Conservation (phyloP, 1,139 yeast species). For the Yamadazyma friedrichii region DNA sequence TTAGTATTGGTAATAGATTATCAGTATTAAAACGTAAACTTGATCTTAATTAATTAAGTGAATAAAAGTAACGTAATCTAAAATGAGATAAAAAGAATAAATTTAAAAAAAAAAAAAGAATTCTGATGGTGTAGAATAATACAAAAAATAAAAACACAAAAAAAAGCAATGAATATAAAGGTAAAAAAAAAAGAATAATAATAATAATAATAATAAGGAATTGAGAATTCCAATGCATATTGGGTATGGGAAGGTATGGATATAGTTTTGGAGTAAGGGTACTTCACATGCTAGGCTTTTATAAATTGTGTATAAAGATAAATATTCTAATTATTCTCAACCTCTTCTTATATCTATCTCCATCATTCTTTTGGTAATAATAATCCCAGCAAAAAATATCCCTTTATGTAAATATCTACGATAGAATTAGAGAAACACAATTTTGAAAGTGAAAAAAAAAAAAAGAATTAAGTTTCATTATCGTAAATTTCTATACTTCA, state of each 20-base stretch:
- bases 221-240: slow-evolving; percentile 3
- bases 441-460: too few species aligned
- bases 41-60: neutral
- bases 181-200: slow-evolving; percentile 5
- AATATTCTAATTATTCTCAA: neutral
- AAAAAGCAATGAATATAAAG: slow-evolving; percentile 1
- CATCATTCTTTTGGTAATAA: too few species aligned
- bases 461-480: neutral
- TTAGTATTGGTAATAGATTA: slow-evolving; percentile 69
- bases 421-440: too few species aligned
- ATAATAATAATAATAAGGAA: slow-evolving; percentile 5
- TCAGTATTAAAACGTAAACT: slow-evolving; percentile 52
- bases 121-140: neutral
- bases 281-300: slow-evolving; percentile 3
- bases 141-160: neutral
- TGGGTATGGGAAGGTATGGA: slow-evolving; percentile 8
- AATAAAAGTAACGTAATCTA: neutral
- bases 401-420: too few species aligned
- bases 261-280: slow-evolving; percentile 4
- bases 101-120: slow-evolving; percentile 2
- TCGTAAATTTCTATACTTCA: slow-evolving; percentile 1
- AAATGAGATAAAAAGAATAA: neutral
- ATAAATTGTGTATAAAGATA: slow-evolving; percentile 5
- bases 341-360: neutral
- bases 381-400: too few species aligned